These are phyloP conservation scores for Xylaria sp. DNA, from an alignment of 2,329 filamentous ascomycete genomes.

Conservation along the genomic window DNA sequence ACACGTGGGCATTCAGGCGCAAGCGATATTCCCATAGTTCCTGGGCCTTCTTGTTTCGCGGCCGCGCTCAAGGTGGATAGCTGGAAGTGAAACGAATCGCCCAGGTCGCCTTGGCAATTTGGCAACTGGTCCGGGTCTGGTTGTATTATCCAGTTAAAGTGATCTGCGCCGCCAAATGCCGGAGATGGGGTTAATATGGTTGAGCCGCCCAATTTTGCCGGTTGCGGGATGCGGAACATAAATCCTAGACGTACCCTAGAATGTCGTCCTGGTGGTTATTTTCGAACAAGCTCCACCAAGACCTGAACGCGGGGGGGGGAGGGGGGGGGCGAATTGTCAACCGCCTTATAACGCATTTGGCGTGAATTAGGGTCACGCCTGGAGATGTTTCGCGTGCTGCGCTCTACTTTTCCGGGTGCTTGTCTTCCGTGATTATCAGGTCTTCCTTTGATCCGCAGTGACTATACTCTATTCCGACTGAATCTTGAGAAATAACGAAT, in stretches of 20 bases:
- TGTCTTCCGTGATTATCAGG: constrained; percentile 16
- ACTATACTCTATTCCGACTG: not conserved
- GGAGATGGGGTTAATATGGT: constrained; percentile 33
- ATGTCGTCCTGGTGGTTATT: constrained; percentile 17
- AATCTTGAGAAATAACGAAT: not conserved
- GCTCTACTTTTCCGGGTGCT: constrained; percentile 13
- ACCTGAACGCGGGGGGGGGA: constrained; percentile 4
- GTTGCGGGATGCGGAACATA: constrained; percentile 28
- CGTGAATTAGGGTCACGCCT: not conserved
- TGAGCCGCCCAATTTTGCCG: constrained; percentile 34
- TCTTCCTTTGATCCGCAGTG: constrained; percentile 21
- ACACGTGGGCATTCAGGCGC: constrained; percentile 34
- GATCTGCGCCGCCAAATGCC: constrained; percentile 18
- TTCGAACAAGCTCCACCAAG: constrained; percentile 18
- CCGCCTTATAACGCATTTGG: constrained; percentile 6
- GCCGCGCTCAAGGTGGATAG: constrained; percentile 20
- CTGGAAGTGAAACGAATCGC: constrained; percentile 17
- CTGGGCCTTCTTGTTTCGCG: constrained; percentile 16
- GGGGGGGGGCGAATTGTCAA: not conserved
- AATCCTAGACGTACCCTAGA: not conserved
- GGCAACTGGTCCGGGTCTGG: constrained; percentile 1
- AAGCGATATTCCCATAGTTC: constrained; percentile 28
- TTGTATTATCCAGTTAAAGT: constrained; percentile 15
- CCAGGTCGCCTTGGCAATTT: constrained; percentile 34
- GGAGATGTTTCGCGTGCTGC: not conserved